Conservation (phyloP, 257 asterid species). For the Salvia splendens region DNA sequence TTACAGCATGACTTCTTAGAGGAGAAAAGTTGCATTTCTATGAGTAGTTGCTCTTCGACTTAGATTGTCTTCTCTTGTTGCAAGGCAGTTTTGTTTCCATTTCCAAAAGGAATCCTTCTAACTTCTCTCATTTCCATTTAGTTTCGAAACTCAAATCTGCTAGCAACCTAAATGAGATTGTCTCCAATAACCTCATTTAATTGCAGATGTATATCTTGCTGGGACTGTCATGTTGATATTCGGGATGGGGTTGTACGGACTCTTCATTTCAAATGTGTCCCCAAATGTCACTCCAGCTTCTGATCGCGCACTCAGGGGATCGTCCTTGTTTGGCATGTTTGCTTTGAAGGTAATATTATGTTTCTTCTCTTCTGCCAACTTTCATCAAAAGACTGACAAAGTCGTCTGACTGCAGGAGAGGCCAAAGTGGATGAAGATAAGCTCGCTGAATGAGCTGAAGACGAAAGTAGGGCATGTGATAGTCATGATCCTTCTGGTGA, state of each 20-base stretch:
- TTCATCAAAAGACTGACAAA: background rate
- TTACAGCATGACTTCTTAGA: background rate
- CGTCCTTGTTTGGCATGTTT: slow-evolving; percentile 69
- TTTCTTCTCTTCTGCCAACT: too few species aligned
- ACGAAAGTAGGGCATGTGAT: slow-evolving; percentile 95
- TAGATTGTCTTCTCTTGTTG: background rate
- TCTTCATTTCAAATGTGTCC: slow-evolving; percentile 72
- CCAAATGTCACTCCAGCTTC: slow-evolving; percentile 43
- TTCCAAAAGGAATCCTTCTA: background rate
- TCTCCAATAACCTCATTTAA: background rate
- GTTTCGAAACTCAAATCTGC: too few species aligned
- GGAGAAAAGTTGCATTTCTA: background rate
- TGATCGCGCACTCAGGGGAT: slow-evolving; percentile 83
- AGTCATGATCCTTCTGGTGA: slow-evolving; percentile 93
- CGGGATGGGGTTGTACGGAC: slow-evolving; percentile 94
- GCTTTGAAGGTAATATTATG: slow-evolving; percentile 27
- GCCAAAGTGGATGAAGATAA: slow-evolving; percentile 96
- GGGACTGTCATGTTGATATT: slow-evolving; percentile 96
- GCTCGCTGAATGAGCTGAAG: slow-evolving; percentile 85
- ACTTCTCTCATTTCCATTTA: background rate
- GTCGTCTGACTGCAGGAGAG: slow-evolving; percentile 58
- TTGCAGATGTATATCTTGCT: slow-evolving; percentile 49
- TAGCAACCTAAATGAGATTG: background rate
- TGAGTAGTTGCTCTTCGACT: background rate
- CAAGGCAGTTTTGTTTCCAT: background rate